These are phyloP conservation scores for Alternaria incomplexa DNA, from an alignment of 2,329 filamentous ascomycete species.

Conservation along the genomic window DNA sequence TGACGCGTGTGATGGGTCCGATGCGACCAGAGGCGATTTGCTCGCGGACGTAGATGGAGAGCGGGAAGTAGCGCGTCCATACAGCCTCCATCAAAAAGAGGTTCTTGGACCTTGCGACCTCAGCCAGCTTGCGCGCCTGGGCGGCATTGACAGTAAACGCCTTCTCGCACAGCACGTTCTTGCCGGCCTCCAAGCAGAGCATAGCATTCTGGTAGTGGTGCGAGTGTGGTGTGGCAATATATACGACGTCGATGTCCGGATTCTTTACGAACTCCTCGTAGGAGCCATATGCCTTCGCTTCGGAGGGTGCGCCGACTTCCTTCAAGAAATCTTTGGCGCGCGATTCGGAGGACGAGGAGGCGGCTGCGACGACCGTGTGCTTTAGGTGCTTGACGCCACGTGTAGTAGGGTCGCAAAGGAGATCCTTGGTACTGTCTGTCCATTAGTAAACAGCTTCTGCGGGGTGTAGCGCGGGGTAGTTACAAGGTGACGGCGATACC, in stretches of 20 bases:
- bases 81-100: constrained; percentile 65
- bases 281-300: constrained; percentile 76
- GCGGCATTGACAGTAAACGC: constrained; percentile 83
- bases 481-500: constrained; percentile 56
- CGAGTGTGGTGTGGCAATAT: constrained; percentile 88
- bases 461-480: constrained; percentile 26
- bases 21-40: constrained; percentile 63
- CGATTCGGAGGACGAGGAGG: constrained; percentile 75
- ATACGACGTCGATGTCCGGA: constrained; percentile 81
- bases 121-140: constrained; percentile 74
- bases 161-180: constrained; percentile 91
- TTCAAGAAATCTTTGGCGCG: constrained; percentile 76
- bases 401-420: constrained; percentile 73
- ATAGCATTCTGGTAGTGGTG: constrained; percentile 92
- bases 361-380: constrained; percentile 79
- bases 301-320: constrained; percentile 70
- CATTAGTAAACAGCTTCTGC: constrained; percentile 13
- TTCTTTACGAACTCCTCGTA: constrained; percentile 84
- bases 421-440: constrained; percentile 66
- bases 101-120: constrained; percentile 73
- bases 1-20: constrained; percentile 63
- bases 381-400: constrained; percentile 74
- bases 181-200: constrained; percentile 82
- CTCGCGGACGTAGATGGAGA: constrained; percentile 77
- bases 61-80: constrained; percentile 87